Evolutionary conservation across 2,329 filamentous ascomycete genomes (phyloP).

Genomic region (Colletotrichum horii): DNA sequence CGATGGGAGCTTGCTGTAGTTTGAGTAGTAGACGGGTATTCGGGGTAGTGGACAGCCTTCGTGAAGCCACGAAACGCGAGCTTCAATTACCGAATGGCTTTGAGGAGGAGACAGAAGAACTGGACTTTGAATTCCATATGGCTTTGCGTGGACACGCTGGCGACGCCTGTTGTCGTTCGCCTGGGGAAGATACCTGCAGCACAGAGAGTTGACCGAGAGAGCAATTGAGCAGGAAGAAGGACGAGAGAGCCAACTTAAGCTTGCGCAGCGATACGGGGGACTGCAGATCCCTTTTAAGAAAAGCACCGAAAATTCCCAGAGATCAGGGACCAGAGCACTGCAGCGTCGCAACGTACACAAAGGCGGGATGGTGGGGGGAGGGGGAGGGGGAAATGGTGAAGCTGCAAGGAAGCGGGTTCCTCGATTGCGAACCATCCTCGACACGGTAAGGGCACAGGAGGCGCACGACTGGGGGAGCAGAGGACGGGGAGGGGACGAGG

Average conservation of each 20-base stretch:
- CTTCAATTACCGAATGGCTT: slow-evolving; percentile 26
- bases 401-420: slow-evolving; percentile 15
- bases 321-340: slow-evolving; percentile 16
- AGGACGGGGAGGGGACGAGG: neutral
- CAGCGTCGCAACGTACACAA: slow-evolving; percentile 6
- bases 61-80: neutral
- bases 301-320: neutral
- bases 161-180: neutral
- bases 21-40: neutral
- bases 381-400: neutral
- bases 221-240: neutral
- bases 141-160: neutral
- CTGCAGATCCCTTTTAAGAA: slow-evolving; percentile 14
- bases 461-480: neutral
- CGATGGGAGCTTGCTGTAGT: neutral
- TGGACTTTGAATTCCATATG: slow-evolving; percentile 30
- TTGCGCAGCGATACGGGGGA: neutral
- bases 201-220: neutral
- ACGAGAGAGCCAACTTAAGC: neutral
- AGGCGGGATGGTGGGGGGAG: neutral
- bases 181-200: neutral
- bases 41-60: neutral
- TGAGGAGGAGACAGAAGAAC: slow-evolving; percentile 30
- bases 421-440: neutral
- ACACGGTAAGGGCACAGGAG: neutral